phyloP scores from a whole-genome alignment of 1,284 basidiomycete genomes.

The Ustilago cynodontis region DNA sequence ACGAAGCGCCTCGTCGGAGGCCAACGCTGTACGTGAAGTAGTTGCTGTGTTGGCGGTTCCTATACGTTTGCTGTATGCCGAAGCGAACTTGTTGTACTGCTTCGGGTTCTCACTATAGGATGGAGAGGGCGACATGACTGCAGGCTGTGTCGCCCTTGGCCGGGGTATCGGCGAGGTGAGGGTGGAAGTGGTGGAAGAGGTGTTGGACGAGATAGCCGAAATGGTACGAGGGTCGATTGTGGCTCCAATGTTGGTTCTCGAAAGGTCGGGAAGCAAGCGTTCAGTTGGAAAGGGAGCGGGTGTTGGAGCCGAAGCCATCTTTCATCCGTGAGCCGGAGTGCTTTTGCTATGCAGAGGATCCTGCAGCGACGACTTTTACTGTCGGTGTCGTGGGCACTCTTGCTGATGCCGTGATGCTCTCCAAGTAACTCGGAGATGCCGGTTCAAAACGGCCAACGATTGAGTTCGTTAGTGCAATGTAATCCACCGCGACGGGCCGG shows the following conservation, averaged over 20 bases:
- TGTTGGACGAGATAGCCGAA: slow-evolving; percentile 18
- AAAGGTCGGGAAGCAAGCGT: slow-evolving; percentile 20
- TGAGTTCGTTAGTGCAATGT: too few species aligned
- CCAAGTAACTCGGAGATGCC: background rate
- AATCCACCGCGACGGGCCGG: background rate
- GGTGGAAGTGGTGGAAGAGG: slow-evolving; percentile 4
- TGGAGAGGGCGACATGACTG: slow-evolving; percentile 32
- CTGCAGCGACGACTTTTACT: background rate
- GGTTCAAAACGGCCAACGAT: background rate
- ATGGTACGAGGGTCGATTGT: slow-evolving; percentile 31
- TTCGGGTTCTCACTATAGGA: slow-evolving; percentile 26
- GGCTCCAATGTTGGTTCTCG: slow-evolving; percentile 24
- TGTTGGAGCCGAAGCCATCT: slow-evolving; percentile 45
- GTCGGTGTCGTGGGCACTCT: background rate
- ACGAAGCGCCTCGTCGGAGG: slow-evolving; percentile 11
- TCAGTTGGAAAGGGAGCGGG: slow-evolving; percentile 28
- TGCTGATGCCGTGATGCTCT: background rate
- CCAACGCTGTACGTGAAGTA: slow-evolving; percentile 21
- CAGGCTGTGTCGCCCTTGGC: slow-evolving; percentile 10
- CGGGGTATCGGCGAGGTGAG: slow-evolving; percentile 9
- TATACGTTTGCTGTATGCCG: slow-evolving; percentile 42
- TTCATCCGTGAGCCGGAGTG: slow-evolving; percentile 30
- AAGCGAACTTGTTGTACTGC: slow-evolving; percentile 36
- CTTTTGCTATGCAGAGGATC: background rate
- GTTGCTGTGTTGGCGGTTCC: slow-evolving; percentile 31